Percentiles rank a stretch among this genome's conserved stretches.
phyloP scores from a whole-genome alignment of 176 grass and related monocot species.

The Phragmites australis region DNA sequence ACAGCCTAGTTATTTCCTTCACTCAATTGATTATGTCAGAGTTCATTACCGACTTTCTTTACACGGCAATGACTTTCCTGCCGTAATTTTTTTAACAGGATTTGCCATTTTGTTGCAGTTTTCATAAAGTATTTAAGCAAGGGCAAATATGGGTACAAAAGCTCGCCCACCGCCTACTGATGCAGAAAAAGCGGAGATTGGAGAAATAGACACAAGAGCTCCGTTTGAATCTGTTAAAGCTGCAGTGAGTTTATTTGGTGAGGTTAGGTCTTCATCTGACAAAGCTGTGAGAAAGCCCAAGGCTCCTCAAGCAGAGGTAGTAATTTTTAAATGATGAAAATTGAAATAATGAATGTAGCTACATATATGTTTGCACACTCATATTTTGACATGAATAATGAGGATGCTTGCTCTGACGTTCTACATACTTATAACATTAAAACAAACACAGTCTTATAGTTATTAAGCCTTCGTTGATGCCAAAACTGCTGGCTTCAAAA shows the following conservation, averaged over 20 bases:
- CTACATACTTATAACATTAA: not conserved
- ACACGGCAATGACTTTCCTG: not conserved
- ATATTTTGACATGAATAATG: not conserved
- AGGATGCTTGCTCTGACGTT: not conserved
- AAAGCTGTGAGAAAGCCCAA: constrained; percentile 65
- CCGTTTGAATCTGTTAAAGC: constrained; percentile 98
- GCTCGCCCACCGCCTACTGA: constrained; percentile 50
- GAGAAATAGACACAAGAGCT: constrained; percentile 96
- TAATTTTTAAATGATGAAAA: not conserved
- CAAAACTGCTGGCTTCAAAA: not conserved
- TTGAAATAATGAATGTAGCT: constrained; percentile 1
- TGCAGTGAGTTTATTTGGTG: constrained; percentile 95
- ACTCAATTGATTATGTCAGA: not conserved
- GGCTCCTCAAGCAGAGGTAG: constrained; percentile 69
- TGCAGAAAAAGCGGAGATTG: constrained; percentile 59
- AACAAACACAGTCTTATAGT: not conserved
- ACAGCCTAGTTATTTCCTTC: not conserved
- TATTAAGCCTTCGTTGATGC: not conserved
- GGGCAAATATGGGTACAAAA: constrained; percentile 69
- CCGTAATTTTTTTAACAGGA: constrained; percentile 15
- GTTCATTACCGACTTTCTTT: not conserved
- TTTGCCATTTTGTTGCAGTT: constrained; percentile 33
- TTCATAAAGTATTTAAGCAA: constrained; percentile 18
- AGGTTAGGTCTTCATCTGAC: constrained; percentile 71
- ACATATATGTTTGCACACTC: not conserved